Base-by-base conservation (phyloP, 2,329 filamentous ascomycete species). In the Blastomyces parvus region DNA sequence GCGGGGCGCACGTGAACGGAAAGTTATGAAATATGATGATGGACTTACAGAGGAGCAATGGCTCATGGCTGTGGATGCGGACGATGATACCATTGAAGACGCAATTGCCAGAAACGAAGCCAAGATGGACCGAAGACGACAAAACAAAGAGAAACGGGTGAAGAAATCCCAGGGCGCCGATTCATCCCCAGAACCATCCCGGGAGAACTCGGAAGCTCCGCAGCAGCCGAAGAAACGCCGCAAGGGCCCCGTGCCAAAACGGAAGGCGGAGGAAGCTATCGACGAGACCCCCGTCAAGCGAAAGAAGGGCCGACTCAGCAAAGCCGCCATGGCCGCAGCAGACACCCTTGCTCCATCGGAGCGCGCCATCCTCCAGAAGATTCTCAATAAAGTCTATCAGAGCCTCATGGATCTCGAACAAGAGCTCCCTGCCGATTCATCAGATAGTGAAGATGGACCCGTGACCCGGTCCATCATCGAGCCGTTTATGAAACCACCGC, bases 21-120 rank as follows among this genome's bases (percentile, higher is more conserved):
- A 91, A 68, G 88, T 91, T 72, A 92, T 97, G 71, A 89, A 89
- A 75, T 99, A 99, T 70, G 94, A 99, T 71, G 94, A 99, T 72
- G 94, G 95, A 61, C 85, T 99, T 38, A 97, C 94, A 0, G 95
- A 99, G 78, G 94, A 99, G 79, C 95, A 99, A 76, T 99, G 94
- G 94, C 84, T 97, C 60, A 93, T 96, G 81, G 94, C 94, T 62
- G 93, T 99, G 40, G 94, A 99, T 73, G 93, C 96, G 65, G 92
- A 97, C 60, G 94, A 99, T 1, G 94, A 99, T 73, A 88, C 86
- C 0, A 91, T 96, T 38, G 94, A 97, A 73, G 92, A 91, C 62
- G 94, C 94, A 1, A 92, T 95, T 46, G 89, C 90, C 44, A 87
- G 94, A 50, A 97, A 97, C 72, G 87, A 91, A 73, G 90, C 90